A percentile compares a stretch with the other conserved stretches of the same genome.
Conservation (phyloP, 805 yeast genomes). For the Candida cerambycidarum region DNA sequence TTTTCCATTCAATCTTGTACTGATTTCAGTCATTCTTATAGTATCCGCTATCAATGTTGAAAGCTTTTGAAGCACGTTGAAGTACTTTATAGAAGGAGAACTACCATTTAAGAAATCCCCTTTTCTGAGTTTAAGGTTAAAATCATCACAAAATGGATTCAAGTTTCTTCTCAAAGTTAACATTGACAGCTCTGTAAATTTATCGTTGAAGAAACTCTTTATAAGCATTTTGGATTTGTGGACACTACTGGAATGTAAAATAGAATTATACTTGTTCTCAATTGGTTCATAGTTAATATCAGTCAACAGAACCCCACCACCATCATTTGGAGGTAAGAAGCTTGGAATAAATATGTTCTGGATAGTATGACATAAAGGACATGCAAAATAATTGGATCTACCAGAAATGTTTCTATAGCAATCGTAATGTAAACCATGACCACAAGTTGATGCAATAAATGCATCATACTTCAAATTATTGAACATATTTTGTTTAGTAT, state of each 20-base stretch:
- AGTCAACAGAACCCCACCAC: slow-evolving; percentile 16
- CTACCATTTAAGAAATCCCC: slow-evolving; percentile 12
- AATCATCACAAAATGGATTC: slow-evolving; percentile 18
- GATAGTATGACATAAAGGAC: slow-evolving; percentile 52
- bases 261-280: slow-evolving; percentile 20
- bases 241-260: slow-evolving; percentile 21
- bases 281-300: slow-evolving; percentile 15
- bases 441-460: slow-evolving; percentile 44
- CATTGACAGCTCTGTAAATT: slow-evolving; percentile 8
- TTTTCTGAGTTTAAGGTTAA: slow-evolving; percentile 15
- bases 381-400: slow-evolving; percentile 29
- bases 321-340: slow-evolving; percentile 26
- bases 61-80: slow-evolving; percentile 19
- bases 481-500: slow-evolving; percentile 3
- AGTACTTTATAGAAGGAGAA: slow-evolving; percentile 14
- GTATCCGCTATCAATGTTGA: slow-evolving; percentile 44
- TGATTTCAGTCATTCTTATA: slow-evolving; percentile 57
- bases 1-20: slow-evolving; percentile 50
- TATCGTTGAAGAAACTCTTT: slow-evolving; percentile 21
- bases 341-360: slow-evolving; percentile 48
- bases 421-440: slow-evolving; percentile 51
- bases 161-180: slow-evolving; percentile 9
- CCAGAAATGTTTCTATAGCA: slow-evolving; percentile 39
- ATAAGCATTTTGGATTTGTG: slow-evolving; percentile 28
- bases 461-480: slow-evolving; percentile 17